Percentiles rank a stretch among this genome's conserved stretches.
Evolutionary conservation across 2,329 filamentous ascomycete species (phyloP).

Genomic region (Colletotrichum gloeosporioides): DNA sequence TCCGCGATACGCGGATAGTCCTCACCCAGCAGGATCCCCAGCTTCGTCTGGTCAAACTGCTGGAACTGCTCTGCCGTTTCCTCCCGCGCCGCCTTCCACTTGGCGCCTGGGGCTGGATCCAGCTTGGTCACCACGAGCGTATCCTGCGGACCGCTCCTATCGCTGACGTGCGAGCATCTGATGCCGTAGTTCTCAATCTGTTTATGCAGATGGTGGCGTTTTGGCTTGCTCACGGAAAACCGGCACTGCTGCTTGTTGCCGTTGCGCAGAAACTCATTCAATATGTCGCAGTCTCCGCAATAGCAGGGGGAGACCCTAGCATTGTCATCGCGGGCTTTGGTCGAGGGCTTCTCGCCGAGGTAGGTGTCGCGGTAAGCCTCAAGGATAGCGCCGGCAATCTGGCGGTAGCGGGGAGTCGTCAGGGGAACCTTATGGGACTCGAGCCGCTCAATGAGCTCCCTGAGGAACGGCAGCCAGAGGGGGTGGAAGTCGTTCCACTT

Average conservation of each 20-base stretch:
- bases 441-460: conserved; percentile 21
- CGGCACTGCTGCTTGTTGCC: not conserved
- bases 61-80: not conserved
- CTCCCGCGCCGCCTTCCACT: not conserved
- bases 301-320: conserved; percentile 19
- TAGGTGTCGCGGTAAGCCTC: conserved; percentile 25
- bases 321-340: not conserved
- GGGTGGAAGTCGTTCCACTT: conserved; percentile 19
- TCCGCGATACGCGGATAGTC: not conserved
- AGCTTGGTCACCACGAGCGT: conserved; percentile 33
- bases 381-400: conserved; percentile 28
- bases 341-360: conserved; percentile 24
- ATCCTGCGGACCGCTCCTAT: not conserved
- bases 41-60: conserved; percentile 3
- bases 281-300: conserved; percentile 27
- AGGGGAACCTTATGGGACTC: conserved; percentile 8
- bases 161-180: conserved; percentile 27
- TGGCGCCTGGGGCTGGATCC: not conserved
- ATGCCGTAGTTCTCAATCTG: conserved; percentile 11
- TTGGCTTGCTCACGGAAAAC: conserved; percentile 22
- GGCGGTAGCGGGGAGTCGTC: conserved; percentile 22
- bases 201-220: conserved; percentile 27
- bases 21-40: conserved; percentile 1
- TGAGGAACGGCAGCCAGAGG: conserved; percentile 37
- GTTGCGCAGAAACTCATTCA: conserved; percentile 32